Evolutionary conservation across 164 flowering plant species (phyloP), one percentile per base, ranked within the genome.

Genomic region (Saururus chinensis): DNA sequence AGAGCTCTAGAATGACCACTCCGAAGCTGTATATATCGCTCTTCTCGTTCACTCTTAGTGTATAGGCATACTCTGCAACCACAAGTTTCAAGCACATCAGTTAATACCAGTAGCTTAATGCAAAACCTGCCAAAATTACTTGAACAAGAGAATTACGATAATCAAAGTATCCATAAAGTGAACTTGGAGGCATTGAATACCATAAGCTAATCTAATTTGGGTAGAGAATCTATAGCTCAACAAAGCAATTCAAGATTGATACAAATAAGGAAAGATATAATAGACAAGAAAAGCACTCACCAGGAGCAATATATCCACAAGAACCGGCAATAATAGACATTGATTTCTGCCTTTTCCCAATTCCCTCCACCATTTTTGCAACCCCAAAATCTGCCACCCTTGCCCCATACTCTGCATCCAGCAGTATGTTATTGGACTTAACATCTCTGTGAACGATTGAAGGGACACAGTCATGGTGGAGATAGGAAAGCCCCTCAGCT

Each of bases 21-120:
- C 98, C 98, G 22, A 88, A 92, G 70, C 98, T 92, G 82, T 92
- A 92, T 11, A 79, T 86, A 66, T 92, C 98, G 25, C 98, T 92
- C 86, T 92, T 92, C 77, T 92, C 98, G 13, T 88, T 92, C 74
- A 93, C 97, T 45, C 97, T 74, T 4, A 88, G 88, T 0, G 98
- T 90, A 74, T 90, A 93, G 0, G 92, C 98, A 71, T 93, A 93
- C 75, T 93, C 98, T 92, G 86, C 75, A 81, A 74, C 53, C 56
- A 56, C 17, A 66, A 52, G 53, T 7, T n/a, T 40, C 4, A 5
- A 22, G 9, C 9, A 7, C 21, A 25, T 56, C 7, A 56, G 59
- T 17, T 16, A 56, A 21, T 40, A 13, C 0, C 11, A 20, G 7
- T 10, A 9, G 17, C 12, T 20, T 12, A 19, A 53, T 20, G 4